Evolutionary conservation across 1,139 yeast genomes (phyloP).

Genomic region (Spathaspora sp.): DNA sequence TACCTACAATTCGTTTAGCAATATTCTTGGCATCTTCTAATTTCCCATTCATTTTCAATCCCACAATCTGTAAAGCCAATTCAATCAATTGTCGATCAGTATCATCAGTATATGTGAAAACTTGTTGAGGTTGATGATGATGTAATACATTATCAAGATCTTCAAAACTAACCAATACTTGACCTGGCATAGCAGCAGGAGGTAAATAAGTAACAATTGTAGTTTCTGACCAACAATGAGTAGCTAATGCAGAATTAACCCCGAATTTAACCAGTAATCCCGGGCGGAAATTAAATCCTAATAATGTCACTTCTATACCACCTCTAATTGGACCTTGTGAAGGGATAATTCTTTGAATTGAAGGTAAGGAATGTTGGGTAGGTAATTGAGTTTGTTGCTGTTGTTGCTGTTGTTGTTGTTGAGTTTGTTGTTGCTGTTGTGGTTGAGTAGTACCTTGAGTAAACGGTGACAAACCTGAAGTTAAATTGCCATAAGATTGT

Average conservation of each 20-base stretch:
- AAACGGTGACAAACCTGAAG: slow-evolving; percentile 17
- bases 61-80: slow-evolving; percentile 89
- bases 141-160: slow-evolving; percentile 32
- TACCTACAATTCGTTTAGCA: slow-evolving; percentile 82
- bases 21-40: slow-evolving; percentile 89
- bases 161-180: slow-evolving; percentile 82
- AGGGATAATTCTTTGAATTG: slow-evolving; percentile 84
- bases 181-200: slow-evolving; percentile 86
- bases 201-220: slow-evolving; percentile 93
- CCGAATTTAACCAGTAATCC: slow-evolving; percentile 88
- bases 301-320: slow-evolving; percentile 87
- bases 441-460: slow-evolving; percentile 1
- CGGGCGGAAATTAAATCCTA: slow-evolving; percentile 83
- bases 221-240: slow-evolving; percentile 95
- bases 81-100: slow-evolving; percentile 91
- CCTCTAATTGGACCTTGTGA: slow-evolving; percentile 95
- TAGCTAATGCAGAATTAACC: slow-evolving; percentile 74
- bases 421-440: slow-evolving; percentile 11
- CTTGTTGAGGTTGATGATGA: slow-evolving; percentile 43
- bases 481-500: slow-evolving; percentile 6
- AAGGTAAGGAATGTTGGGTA: slow-evolving; percentile 34
- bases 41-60: slow-evolving; percentile 91
- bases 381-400: slow-evolving; percentile 12
- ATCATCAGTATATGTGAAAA: slow-evolving; percentile 89
- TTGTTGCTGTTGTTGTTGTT: slow-evolving; percentile 10